These are phyloP conservation scores for Eragrostis tef DNA, from an alignment of 202 grass and related monocot species.

Conservation along the genomic window DNA sequence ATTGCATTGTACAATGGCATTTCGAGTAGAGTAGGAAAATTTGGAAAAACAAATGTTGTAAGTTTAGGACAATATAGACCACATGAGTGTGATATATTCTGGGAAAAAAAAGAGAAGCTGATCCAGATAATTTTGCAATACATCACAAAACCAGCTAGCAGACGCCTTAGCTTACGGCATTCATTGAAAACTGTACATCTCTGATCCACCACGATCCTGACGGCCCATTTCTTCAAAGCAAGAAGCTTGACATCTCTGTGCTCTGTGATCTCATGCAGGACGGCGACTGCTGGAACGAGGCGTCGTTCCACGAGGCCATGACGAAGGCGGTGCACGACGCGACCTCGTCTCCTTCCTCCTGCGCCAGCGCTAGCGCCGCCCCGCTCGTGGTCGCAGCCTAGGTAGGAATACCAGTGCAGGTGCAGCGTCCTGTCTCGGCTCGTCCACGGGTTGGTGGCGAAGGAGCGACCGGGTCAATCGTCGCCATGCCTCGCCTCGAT, in stretches of 20 bases:
- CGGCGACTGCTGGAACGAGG: constrained; percentile 70
- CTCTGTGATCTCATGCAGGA: constrained; percentile 48
- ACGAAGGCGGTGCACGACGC: constrained; percentile 63
- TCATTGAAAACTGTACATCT: neutral
- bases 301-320: constrained; percentile 65
- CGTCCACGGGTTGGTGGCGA: neutral
- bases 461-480: constrained; percentile 21
- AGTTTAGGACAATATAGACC: neutral
- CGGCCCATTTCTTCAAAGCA: neutral
- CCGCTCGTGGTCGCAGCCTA: constrained; percentile 40
- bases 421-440: neutral
- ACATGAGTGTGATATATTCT: neutral
- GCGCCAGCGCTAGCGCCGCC: constrained; percentile 23
- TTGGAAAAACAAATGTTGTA: too few relatives aligned
- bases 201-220: neutral
- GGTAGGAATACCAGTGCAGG: too few relatives aligned
- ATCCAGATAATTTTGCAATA: neutral
- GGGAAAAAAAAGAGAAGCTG: neutral
- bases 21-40: neutral
- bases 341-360: constrained; percentile 17
- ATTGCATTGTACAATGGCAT: neutral
- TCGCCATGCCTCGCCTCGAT: neutral
- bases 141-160: neutral
- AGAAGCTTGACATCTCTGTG: neutral
- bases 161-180: neutral